Percentiles rank a stretch among this genome's conserved stretches.
Evolutionary conservation across 345 rosid genomes (phyloP).

Genomic region (Gossypioides kirkii): DNA sequence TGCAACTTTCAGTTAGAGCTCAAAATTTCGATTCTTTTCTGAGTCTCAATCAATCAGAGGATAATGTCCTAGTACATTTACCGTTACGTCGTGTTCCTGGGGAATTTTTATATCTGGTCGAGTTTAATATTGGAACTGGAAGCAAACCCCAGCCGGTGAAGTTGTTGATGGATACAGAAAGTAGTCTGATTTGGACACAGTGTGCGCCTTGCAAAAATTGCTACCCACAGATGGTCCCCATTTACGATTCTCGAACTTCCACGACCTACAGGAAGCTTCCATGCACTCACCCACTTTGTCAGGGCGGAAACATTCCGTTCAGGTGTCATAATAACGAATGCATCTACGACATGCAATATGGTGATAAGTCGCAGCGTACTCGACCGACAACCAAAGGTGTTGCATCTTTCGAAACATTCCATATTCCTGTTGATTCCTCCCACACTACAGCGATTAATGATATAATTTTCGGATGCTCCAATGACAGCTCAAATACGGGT

Average conservation of each 20-base stretch:
- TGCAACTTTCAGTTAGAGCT: neutral
- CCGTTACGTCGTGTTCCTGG: neutral
- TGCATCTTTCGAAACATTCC: slow-evolving; percentile 17
- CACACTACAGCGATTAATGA: neutral
- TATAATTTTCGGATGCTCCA: slow-evolving; percentile 24
- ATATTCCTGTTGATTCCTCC: neutral
- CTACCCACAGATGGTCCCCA: neutral
- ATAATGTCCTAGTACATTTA: neutral
- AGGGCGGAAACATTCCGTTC: neutral
- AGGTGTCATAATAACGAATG: neutral
- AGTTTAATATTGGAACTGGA: neutral
- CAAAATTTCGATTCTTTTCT: neutral
- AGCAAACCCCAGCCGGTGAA: neutral
- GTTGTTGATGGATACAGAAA: neutral
- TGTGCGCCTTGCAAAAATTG: neutral
- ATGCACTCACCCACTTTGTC: neutral
- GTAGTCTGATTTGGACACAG: neutral
- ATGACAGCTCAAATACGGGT: slow-evolving; percentile 5
- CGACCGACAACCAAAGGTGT: neutral
- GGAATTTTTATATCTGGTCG: neutral
- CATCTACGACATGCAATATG: neutral
- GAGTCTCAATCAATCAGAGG: neutral
- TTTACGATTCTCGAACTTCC: neutral
- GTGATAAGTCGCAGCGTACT: neutral
- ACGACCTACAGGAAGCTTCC: neutral